These are phyloP conservation scores for Penicillium macrosclerotiorum DNA, from an alignment of 495 filamentous ascomycete species.

Conservation along the genomic window DNA sequence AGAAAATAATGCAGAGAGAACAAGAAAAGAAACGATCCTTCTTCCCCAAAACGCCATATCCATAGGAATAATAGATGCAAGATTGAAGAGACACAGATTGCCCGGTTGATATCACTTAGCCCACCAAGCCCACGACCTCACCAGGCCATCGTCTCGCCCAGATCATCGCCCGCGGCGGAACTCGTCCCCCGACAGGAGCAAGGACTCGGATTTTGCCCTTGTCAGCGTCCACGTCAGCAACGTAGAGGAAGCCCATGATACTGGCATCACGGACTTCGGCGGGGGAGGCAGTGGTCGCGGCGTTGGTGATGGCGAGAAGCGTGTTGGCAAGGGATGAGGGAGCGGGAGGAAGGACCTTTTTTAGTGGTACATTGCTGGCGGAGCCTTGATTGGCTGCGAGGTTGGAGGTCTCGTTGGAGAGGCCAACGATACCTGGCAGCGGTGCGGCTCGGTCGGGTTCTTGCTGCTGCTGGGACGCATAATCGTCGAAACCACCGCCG, in stretches of 20 bases:
- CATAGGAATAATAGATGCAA: too few species aligned
- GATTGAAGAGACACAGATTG: too few species aligned
- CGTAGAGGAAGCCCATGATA: conserved; percentile 89
- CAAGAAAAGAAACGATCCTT: too few species aligned
- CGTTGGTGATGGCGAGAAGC: conserved; percentile 78
- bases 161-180: conserved; percentile 77
- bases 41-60: background rate
- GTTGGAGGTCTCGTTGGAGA: conserved; percentile 15
- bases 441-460: conserved; percentile 20
- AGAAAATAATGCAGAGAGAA: background rate
- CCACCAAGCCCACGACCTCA: conserved; percentile 49
- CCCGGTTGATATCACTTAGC: too few species aligned
- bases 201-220: conserved; percentile 78
- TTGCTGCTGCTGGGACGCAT: conserved; percentile 16
- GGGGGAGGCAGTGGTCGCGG: conserved; percentile 59
- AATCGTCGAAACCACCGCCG: conserved; percentile 38
- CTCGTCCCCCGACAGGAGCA: conserved; percentile 73
- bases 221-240: conserved; percentile 84
- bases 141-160: conserved; percentile 54
- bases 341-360: conserved; percentile 36
- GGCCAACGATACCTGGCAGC: conserved; percentile 24
- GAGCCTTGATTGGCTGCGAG: background rate
- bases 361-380: conserved; percentile 31
- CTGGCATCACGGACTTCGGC: conserved; percentile 78
- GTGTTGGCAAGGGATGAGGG: conserved; percentile 49